phyloP scores from a whole-genome alignment of 495 filamentous ascomycete genomes.

The Xylaria bambusicola region DNA sequence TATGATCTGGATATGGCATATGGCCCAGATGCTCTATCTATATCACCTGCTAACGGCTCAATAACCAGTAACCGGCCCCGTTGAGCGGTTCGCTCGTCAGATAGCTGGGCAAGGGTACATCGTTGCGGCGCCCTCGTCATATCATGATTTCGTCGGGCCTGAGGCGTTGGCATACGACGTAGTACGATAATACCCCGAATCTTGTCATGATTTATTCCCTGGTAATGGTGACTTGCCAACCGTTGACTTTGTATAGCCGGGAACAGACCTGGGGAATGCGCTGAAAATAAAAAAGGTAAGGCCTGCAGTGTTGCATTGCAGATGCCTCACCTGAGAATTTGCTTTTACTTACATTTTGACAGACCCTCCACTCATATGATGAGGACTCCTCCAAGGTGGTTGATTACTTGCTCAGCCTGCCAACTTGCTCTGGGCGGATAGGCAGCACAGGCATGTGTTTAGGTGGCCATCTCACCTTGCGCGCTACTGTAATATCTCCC shows the following conservation, averaged over 20 bases:
- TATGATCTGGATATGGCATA: too few species aligned
- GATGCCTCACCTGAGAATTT: slow-evolving; percentile 15
- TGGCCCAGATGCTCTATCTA: too few species aligned
- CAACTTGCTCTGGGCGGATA: slow-evolving; percentile 81
- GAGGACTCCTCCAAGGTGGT: slow-evolving; percentile 79
- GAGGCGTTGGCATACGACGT: slow-evolving; percentile 84
- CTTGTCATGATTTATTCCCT: not conserved
- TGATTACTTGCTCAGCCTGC: slow-evolving; percentile 69
- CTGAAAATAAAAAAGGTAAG: slow-evolving; percentile 78
- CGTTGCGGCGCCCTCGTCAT: slow-evolving; percentile 84
- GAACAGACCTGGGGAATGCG: slow-evolving; percentile 83
- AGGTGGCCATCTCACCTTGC: slow-evolving; percentile 85
- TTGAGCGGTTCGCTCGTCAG: slow-evolving; percentile 86
- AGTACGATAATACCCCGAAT: not conserved
- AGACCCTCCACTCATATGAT: slow-evolving; percentile 87
- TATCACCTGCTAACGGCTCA: slow-evolving; percentile 3
- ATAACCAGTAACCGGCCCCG: slow-evolving; percentile 80
- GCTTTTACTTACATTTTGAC: not conserved
- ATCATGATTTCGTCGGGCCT: slow-evolving; percentile 89
- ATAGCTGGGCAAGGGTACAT: slow-evolving; percentile 95
- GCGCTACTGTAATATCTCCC: slow-evolving; percentile 60
- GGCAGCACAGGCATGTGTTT: slow-evolving; percentile 95
- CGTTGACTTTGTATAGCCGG: slow-evolving; percentile 45
- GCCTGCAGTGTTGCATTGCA: slow-evolving; percentile 1
- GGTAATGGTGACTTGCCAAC: not conserved